phyloP scores from a whole-genome alignment of 1,284 basidiomycete species.

The Microbotryum lychnidis-dioicae region DNA sequence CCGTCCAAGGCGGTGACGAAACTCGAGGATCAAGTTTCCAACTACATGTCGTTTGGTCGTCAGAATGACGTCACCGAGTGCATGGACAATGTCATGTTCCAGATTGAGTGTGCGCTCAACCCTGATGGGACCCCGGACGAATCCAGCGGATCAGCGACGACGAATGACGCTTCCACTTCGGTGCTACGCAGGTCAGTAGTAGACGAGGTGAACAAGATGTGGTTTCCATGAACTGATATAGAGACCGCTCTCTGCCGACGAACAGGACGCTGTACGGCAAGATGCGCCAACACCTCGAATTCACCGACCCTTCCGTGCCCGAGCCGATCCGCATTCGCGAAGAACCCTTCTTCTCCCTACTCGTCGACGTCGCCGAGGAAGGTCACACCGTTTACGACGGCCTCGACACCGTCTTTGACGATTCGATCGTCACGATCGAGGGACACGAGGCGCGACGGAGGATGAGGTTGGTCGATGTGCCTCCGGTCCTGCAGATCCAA shows the following conservation, averaged over 20 bases:
- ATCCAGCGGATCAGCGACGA: background rate
- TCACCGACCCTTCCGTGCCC: slow-evolving; percentile 6
- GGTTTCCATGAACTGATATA: no score
- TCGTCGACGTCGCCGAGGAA: slow-evolving; percentile 74
- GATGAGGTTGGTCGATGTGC: slow-evolving; percentile 74
- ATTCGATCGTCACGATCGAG: slow-evolving; percentile 71
- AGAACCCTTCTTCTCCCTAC: slow-evolving; percentile 85
- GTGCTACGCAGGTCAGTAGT: background rate
- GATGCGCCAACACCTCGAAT: slow-evolving; percentile 17
- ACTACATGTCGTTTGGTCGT: slow-evolving; percentile 75
- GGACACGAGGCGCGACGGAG: slow-evolving; percentile 80
- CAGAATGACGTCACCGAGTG: slow-evolving; percentile 98
- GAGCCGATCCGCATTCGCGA: slow-evolving; percentile 43
- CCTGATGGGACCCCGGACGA: slow-evolving; percentile 37
- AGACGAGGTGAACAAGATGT: no score
- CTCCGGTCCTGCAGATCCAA: slow-evolving; percentile 88
- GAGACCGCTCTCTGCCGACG: background rate
- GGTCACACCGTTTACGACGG: slow-evolving; percentile 90
- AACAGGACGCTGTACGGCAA: slow-evolving; percentile 26
- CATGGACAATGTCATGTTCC: slow-evolving; percentile 98
- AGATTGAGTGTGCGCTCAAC: slow-evolving; percentile 85
- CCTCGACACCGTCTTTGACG: slow-evolving; percentile 83
- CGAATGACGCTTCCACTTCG: background rate
- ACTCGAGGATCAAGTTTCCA: slow-evolving; percentile 23
- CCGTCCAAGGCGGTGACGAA: background rate